phyloP scores from a whole-genome alignment of 1,284 basidiomycete genomes.

The Tilletia setariae region DNA sequence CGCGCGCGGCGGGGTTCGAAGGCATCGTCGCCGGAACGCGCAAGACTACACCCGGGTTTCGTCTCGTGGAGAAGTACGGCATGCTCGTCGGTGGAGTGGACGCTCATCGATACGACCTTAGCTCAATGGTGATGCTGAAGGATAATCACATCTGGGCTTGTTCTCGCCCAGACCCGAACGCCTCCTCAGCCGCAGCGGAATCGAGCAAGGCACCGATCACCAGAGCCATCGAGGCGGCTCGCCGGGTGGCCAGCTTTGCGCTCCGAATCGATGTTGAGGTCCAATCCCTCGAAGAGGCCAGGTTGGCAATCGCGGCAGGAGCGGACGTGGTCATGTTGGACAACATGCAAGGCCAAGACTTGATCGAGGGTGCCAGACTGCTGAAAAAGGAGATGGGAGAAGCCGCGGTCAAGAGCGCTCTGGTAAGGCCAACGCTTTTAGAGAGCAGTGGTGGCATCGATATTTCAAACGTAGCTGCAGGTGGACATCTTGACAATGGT shows the following conservation, averaged over 20 bases:
- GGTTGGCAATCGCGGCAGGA: conserved; percentile 91
- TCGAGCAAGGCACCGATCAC: conserved; percentile 72
- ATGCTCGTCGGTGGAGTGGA: conserved; percentile 98
- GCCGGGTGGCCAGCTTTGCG: conserved; percentile 86
- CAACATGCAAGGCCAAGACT: conserved; percentile 46
- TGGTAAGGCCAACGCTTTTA: conserved; percentile 31
- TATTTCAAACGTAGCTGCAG: conserved; percentile 38
- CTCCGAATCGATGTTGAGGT: conserved; percentile 94
- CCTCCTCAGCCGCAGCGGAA: not conserved
- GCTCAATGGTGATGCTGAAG: conserved; percentile 99
- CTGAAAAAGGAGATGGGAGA: conserved; percentile 32
- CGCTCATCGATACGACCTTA: conserved; percentile 90
- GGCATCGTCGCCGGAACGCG: conserved; percentile 91
- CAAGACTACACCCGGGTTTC: conserved; percentile 95
- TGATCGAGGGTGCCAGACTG: conserved; percentile 36
- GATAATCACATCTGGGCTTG: conserved; percentile 97
- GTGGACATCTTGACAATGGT: conserved; percentile 43
- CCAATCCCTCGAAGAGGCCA: conserved; percentile 78
- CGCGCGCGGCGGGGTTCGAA: conserved; percentile 72
- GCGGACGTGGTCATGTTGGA: conserved; percentile 98
- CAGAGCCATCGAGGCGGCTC: conserved; percentile 76
- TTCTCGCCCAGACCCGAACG: not conserved
- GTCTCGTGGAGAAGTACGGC: conserved; percentile 96
- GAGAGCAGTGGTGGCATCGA: conserved; percentile 51
- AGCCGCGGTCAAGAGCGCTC: not conserved